Conservation (phyloP, 164 flowering plant species). For the Vitis vinifera region DNA sequence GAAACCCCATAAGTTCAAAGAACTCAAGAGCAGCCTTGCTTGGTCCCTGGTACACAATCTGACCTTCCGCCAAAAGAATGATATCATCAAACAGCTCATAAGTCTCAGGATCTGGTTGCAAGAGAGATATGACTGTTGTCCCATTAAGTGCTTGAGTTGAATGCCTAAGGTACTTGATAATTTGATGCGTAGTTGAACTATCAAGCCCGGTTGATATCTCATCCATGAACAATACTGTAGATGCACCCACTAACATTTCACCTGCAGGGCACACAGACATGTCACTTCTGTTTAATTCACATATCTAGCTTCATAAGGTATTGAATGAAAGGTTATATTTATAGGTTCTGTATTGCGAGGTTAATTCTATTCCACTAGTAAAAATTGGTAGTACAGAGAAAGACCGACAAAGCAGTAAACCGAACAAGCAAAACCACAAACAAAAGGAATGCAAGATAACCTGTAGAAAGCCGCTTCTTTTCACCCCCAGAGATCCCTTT, state of each 20-base stretch:
- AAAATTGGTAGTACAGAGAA: too few relatives aligned
- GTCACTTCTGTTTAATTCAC: slow-evolving; percentile 3
- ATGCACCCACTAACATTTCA: slow-evolving; percentile 84
- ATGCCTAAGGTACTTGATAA: slow-evolving; percentile 80
- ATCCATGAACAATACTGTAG: slow-evolving; percentile 96
- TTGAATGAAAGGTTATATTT: too few relatives aligned
- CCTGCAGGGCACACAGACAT: slow-evolving; percentile 40
- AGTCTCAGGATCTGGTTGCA: slow-evolving; percentile 99
- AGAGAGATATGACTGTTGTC: slow-evolving; percentile 83
- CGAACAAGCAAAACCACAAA: too few relatives aligned
- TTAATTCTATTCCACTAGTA: too few relatives aligned
- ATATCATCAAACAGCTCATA: slow-evolving; percentile 95
- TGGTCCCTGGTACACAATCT: slow-evolving; percentile 94
- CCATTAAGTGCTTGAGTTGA: slow-evolving; percentile 77
- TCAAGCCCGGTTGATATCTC: slow-evolving; percentile 98
- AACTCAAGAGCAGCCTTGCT: slow-evolving; percentile 70
- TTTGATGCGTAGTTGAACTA: slow-evolving; percentile 96
- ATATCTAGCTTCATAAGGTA: too few relatives aligned
- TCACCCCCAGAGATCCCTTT: slow-evolving; percentile 98
- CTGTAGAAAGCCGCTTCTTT: slow-evolving; percentile 95
- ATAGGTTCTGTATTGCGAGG: too few relatives aligned
- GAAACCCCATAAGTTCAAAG: slow-evolving; percentile 83
- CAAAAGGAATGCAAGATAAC: slow-evolving; percentile 22
- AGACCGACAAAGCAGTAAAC: too few relatives aligned
- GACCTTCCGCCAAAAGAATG: slow-evolving; percentile 84